phyloP scores from a whole-genome alignment of 176 grass and related monocot species.

The Chloris gayana region DNA sequence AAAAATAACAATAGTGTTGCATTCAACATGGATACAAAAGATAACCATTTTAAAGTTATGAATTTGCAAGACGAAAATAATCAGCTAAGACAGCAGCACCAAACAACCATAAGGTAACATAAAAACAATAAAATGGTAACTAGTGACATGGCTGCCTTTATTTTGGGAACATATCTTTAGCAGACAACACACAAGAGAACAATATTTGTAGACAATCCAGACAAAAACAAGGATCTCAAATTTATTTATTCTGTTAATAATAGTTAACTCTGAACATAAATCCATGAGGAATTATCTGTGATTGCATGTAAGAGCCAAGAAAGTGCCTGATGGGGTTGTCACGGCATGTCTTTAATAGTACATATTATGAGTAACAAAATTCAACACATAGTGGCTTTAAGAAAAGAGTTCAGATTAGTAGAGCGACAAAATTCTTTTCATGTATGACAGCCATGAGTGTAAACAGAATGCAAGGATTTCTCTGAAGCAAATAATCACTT shows the following conservation, averaged over 20 bases:
- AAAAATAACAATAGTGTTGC: background rate
- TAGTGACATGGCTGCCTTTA: background rate
- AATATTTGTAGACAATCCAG: slow-evolving; percentile 6
- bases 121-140: slow-evolving; percentile 18
- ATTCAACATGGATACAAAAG: background rate
- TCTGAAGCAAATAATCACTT: slow-evolving; percentile 17
- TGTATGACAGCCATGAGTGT: background rate
- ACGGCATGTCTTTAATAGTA: background rate
- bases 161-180: background rate
- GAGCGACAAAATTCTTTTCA: background rate
- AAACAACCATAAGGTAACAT: slow-evolving; percentile 21
- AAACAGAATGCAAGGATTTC: background rate
- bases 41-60: background rate
- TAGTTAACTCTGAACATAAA: background rate
- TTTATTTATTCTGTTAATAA: background rate
- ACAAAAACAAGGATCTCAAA: background rate
- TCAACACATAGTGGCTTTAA: background rate
- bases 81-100: slow-evolving; percentile 10
- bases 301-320: background rate
- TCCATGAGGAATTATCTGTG: background rate
- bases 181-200: too few relatives aligned
- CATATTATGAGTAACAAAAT: background rate
- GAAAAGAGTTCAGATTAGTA: slow-evolving; percentile 6
- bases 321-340: background rate
- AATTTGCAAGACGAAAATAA: background rate